Evolutionary conservation across 2,329 filamentous ascomycete species (phyloP).

Genomic region (Aspergillus novoparasiticus): DNA sequence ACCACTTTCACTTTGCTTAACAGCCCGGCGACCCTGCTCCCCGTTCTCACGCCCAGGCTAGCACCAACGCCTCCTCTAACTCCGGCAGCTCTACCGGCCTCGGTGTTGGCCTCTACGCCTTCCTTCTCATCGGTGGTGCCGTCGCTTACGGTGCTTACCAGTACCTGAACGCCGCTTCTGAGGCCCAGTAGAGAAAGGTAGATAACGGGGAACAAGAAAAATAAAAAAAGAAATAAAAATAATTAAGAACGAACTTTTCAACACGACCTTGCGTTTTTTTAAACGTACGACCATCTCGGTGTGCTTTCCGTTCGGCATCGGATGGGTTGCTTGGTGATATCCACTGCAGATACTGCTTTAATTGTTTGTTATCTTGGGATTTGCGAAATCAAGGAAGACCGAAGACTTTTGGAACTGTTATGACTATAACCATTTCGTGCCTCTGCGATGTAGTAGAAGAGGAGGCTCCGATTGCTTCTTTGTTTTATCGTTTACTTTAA

Average conservation of each 20-base stretch:
- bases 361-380: conserved; percentile 4
- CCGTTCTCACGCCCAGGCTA: conserved; percentile 57
- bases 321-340: conserved; percentile 17
- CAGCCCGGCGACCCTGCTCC: conserved; percentile 76
- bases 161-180: conserved; percentile 60
- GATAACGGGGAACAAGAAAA: conserved; percentile 4
- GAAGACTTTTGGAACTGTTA: conserved; percentile 3
- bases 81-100: conserved; percentile 48
- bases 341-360: conserved; percentile 12
- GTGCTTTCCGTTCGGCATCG: conserved; percentile 8
- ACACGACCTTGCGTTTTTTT: neutral
- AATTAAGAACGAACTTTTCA: conserved; percentile 4
- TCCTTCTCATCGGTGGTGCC: conserved; percentile 76
- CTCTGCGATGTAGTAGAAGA: conserved; percentile 1
- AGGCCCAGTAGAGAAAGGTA: conserved; percentile 26
- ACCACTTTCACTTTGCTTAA: neutral
- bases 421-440: neutral
- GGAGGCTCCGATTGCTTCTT: neutral
- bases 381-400: conserved; percentile 9
- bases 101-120: conserved; percentile 78
- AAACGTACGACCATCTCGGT: conserved; percentile 1
- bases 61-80: conserved; percentile 46
- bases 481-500: neutral
- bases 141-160: conserved; percentile 81
- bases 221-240: neutral